These are phyloP conservation scores for Leccinellum albellum DNA, from an alignment of 768 basidiomycete genomes.

Conservation along the genomic window DNA sequence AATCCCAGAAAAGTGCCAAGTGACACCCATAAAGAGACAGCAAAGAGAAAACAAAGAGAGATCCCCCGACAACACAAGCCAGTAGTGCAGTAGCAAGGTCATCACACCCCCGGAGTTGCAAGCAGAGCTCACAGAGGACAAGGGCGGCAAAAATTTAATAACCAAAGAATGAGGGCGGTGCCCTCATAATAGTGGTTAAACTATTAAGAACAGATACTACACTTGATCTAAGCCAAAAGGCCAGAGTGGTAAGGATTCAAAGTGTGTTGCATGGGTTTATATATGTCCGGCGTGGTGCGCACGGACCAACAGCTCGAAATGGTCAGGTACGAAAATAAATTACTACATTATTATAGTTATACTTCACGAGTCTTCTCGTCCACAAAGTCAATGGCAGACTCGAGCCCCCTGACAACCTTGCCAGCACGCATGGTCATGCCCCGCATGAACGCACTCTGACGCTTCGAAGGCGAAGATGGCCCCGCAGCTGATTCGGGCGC, in stretches of 20 bases:
- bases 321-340: neutral
- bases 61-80: constrained; percentile 67
- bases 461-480: constrained; percentile 22
- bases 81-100: constrained; percentile 38
- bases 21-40: neutral
- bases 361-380: constrained; percentile 22
- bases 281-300: constrained; percentile 1
- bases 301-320: constrained; percentile 4
- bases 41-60: constrained; percentile 19
- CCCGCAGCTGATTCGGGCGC: constrained; percentile 1
- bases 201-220: constrained; percentile 75
- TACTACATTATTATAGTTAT: neutral
- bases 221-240: constrained; percentile 76
- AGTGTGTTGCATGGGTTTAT: neutral
- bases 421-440: constrained; percentile 34
- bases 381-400: constrained; percentile 41
- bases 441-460: constrained; percentile 28
- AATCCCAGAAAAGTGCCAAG: neutral
- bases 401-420: constrained; percentile 36
- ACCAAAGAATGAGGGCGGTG: constrained; percentile 52
- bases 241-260: constrained; percentile 33
- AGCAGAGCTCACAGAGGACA: constrained; percentile 32
- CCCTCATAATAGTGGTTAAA: constrained; percentile 55
- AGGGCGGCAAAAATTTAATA: constrained; percentile 40
- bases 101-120: constrained; percentile 39